Evolutionary conservation across 108 stramenopile species (phyloP).

Genomic region (Pseudonitzschia multiseries): DNA sequence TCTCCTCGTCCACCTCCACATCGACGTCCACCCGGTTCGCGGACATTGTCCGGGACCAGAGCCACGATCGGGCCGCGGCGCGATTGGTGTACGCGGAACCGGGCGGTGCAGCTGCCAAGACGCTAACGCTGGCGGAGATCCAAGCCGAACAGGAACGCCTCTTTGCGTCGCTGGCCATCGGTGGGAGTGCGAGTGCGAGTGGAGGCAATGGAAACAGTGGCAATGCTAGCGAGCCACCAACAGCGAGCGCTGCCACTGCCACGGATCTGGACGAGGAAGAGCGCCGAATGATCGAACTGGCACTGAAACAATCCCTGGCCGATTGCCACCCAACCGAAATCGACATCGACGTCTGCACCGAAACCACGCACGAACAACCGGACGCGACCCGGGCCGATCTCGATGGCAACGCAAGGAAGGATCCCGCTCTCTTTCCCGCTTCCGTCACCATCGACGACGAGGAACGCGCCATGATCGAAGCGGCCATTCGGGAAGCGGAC

Average conservation of each 20-base stretch:
- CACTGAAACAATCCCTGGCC: constrained; percentile 11
- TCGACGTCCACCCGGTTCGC: neutral
- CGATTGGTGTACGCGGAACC: neutral
- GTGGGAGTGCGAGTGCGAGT: neutral
- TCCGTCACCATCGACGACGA: too few relatives aligned
- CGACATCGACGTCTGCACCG: too few relatives aligned
- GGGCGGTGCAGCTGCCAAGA: neutral
- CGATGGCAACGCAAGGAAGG: too few relatives aligned
- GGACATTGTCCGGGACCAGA: constrained; percentile 30
- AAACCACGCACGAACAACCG: too few relatives aligned
- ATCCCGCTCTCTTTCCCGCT: too few relatives aligned
- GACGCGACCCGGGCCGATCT: too few relatives aligned
- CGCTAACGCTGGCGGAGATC: constrained; percentile 9
- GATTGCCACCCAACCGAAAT: neutral
- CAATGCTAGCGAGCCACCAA: too few relatives aligned
- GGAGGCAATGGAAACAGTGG: too few relatives aligned
- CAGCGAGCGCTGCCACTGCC: too few relatives aligned
- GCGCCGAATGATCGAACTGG: constrained; percentile 12
- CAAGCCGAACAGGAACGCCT: constrained; percentile 27
- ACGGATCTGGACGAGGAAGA: constrained; percentile 24
- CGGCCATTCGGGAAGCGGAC: constrained; percentile 55
- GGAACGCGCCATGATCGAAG: constrained; percentile 35
- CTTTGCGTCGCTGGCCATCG: constrained; percentile 10
- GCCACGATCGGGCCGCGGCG: constrained; percentile 6
- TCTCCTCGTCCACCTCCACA: neutral